Evolutionary conservation across 768 basidiomycete species (phyloP), one percentile per base, ranked within the genome.

Genomic region (Xanthoconium purpureum): DNA sequence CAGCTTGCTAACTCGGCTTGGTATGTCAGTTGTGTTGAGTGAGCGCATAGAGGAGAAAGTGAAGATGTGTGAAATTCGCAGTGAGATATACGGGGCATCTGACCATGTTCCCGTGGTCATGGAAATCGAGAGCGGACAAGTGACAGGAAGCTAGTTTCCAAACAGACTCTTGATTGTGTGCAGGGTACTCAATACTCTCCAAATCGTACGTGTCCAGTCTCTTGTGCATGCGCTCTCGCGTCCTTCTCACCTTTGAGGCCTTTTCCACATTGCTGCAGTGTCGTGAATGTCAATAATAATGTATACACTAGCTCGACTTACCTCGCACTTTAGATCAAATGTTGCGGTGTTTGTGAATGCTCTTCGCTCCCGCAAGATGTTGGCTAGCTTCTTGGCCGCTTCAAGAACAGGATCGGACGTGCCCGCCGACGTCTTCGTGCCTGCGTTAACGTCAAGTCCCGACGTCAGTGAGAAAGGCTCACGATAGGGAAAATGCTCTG

Each of bases 201-300:
- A 62, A 95, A 95, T 40, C 78, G 77, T 18, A 81, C 80, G 72
- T 97, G 95, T 0, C 95, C 93, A 1, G 94, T 97, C 71, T 84
- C 77, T 64, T 82, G 81, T 6, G 96, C 96, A 69, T 98, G 96
- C 46, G 82, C 81, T 36, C 91, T 83, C 1, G 96, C 96, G 57
- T 86, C 94, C 66, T 94, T 98, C 76, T 98, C 95, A 35, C 96
- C 96, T 63, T 88, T 95, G 61, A 98, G 74, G 0, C 91, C 94
- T 63, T 84, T 78, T 17, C 88, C 84, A 65, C 95, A 98, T 49
- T 88, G 77, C 85, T 93, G 44, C 51, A 54, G 54, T 40, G 46
- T 33, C 28, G n/a, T 51, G 37, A 54, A 56, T 36, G 52, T 50
- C 10, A 33, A 53, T 50, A 52, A 59, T 39, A 46, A 14, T 51